Evolutionary conservation across 2,329 filamentous ascomycete genomes (phyloP).

Genomic region (Pezicula carpinea): DNA sequence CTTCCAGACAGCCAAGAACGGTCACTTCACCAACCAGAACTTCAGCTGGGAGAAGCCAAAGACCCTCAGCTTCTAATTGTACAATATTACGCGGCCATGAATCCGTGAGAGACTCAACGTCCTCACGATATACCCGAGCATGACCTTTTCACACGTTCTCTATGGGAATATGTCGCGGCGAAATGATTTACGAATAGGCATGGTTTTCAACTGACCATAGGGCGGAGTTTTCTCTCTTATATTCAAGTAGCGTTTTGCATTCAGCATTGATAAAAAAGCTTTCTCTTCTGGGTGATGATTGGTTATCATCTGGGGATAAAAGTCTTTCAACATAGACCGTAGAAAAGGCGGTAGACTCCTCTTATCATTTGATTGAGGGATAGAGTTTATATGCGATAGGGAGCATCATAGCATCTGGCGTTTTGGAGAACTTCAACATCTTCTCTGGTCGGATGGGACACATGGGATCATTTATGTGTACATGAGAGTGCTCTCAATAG

Average conservation of each 20-base stretch:
- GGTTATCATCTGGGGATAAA: constrained; percentile 22
- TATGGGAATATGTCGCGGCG: constrained; percentile 26
- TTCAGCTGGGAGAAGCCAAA: constrained; percentile 99
- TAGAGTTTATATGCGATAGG: constrained; percentile 17
- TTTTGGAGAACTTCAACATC: constrained; percentile 33
- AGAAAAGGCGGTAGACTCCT: constrained; percentile 21
- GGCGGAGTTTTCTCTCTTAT: constrained; percentile 19
- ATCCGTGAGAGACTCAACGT: constrained; percentile 29
- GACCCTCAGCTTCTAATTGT: constrained; percentile 78
- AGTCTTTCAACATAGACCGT: constrained; percentile 35
- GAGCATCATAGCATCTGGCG: constrained; percentile 29
- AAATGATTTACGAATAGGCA: constrained; percentile 28
- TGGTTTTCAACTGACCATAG: constrained; percentile 30
- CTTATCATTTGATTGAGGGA: constrained; percentile 6
- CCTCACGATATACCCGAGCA: constrained; percentile 12
- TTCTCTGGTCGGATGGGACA: constrained; percentile 22
- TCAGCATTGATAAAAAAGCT: constrained; percentile 11
- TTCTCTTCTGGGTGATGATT: constrained; percentile 13
- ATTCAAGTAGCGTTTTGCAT: constrained; percentile 11
- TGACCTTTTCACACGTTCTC: constrained; percentile 18
- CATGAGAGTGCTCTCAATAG: constrained; percentile 2
- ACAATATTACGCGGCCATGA: constrained; percentile 14
- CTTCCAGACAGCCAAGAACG: constrained; percentile 98
- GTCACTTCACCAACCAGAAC: constrained; percentile 97
- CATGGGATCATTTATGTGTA: background rate